These are phyloP conservation scores for Cicer judaicum DNA, from an alignment of 306 rosid genomes.

Conservation along the genomic window DNA sequence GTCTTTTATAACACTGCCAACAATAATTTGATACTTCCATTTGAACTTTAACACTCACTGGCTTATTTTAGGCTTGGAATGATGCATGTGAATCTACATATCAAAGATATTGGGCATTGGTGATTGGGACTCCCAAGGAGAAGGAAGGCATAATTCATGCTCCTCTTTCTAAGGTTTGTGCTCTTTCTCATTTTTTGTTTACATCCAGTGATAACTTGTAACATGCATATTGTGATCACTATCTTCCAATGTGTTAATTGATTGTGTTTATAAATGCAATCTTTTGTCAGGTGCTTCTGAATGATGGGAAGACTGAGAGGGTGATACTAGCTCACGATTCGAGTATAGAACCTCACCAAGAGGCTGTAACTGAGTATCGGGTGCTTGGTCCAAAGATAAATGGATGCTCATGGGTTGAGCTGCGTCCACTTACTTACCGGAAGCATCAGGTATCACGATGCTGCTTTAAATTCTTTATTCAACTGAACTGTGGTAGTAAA, in stretches of 20 bases:
- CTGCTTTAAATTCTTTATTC: slow-evolving; percentile 19
- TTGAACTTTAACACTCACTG: slow-evolving; percentile 25
- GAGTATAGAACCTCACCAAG: slow-evolving; percentile 81
- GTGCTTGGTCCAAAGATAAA: slow-evolving; percentile 90
- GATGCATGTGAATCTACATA: slow-evolving; percentile 74
- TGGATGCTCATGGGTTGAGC: slow-evolving; percentile 97
- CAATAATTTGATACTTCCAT: slow-evolving; percentile 5
- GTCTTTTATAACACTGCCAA: slow-evolving; percentile 4
- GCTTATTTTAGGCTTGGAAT: slow-evolving; percentile 69
- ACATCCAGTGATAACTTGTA: slow-evolving; percentile 27
- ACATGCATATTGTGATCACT: slow-evolving; percentile 31
- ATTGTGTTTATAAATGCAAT: slow-evolving; percentile 21
- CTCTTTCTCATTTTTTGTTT: slow-evolving; percentile 35
- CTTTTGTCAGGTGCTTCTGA: slow-evolving; percentile 72
- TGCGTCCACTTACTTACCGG: slow-evolving; percentile 78
- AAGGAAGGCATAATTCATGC: slow-evolving; percentile 83
- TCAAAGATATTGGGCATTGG: slow-evolving; percentile 92
- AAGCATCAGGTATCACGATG: slow-evolving; percentile 81
- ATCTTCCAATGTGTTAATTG: slow-evolving; percentile 29
- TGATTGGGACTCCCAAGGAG: slow-evolving; percentile 85
- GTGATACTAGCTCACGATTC: slow-evolving; percentile 75
- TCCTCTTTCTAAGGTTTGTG: slow-evolving; percentile 86
- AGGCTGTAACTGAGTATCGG: slow-evolving; percentile 87
- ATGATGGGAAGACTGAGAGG: slow-evolving; percentile 96
- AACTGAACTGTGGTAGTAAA: slow-evolving; percentile 10